Conservation (phyloP, 306 rosid species). For the Gleditsia sinensis region DNA sequence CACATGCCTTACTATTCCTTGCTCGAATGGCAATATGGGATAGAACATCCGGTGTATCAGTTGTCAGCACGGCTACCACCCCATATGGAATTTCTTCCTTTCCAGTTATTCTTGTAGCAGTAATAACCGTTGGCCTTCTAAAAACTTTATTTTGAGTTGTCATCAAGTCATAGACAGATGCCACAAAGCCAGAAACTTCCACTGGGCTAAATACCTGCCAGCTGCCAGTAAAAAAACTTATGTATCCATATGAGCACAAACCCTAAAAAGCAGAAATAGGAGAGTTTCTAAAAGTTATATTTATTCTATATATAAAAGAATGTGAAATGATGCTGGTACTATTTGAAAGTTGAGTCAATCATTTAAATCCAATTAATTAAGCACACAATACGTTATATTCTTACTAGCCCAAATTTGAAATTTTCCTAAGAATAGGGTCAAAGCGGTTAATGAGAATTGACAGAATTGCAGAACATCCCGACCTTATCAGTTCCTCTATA, state of each 20-base stretch:
- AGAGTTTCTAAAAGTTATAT: background rate
- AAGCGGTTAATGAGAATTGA: conserved; percentile 39
- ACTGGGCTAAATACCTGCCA: conserved; percentile 49
- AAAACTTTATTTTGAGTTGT: conserved; percentile 32
- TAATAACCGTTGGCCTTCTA: conserved; percentile 32
- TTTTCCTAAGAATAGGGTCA: conserved; percentile 35
- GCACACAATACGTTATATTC: background rate
- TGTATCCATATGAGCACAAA: background rate
- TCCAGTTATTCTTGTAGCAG: conserved; percentile 37
- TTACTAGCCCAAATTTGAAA: conserved; percentile 44
- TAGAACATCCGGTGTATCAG: conserved; percentile 42
- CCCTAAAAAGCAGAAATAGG: background rate
- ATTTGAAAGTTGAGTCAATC: background rate
- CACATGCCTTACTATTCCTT: conserved; percentile 41
- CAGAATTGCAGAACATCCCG: conserved; percentile 37
- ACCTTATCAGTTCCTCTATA: conserved; percentile 40
- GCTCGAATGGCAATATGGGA: conserved; percentile 49
- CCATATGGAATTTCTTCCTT: conserved; percentile 48
- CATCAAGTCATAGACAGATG: conserved; percentile 29
- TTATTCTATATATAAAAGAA: background rate
- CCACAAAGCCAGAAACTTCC: conserved; percentile 40
- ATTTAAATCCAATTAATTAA: background rate
- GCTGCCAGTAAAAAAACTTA: conserved; percentile 21
- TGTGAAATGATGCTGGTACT: background rate
- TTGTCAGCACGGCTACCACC: conserved; percentile 44